A percentile compares a stretch with the other conserved stretches of the same genome.
These are phyloP conservation scores for Anethum foeniculum DNA, from an alignment of 140 eudicot genomes.

Conservation along the genomic window DNA sequence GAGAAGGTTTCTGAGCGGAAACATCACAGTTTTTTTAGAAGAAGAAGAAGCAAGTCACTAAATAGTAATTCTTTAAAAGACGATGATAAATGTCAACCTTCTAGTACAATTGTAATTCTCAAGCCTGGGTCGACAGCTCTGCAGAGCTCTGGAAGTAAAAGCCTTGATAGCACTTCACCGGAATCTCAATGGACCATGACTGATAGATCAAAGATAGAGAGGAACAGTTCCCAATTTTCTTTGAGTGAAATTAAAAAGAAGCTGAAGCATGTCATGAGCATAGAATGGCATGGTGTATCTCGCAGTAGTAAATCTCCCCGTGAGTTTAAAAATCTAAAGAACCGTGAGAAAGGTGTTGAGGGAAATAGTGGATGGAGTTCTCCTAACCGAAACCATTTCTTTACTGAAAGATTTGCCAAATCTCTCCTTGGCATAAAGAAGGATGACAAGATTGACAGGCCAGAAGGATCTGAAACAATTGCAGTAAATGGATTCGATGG, in stretches of 20 bases:
- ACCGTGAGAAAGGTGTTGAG: constrained; percentile 36
- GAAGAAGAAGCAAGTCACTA: constrained; percentile 65
- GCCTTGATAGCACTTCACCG: constrained; percentile 6
- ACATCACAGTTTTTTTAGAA: constrained; percentile 59
- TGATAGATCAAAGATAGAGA: constrained; percentile 26
- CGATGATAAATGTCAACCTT: constrained; percentile 25
- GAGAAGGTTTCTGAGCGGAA: constrained; percentile 36
- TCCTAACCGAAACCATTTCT: constrained; percentile 75
- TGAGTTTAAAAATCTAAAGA: constrained; percentile 16
- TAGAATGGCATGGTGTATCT: constrained; percentile 33
- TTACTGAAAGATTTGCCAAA: constrained; percentile 50
- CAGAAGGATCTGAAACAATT: constrained; percentile 25
- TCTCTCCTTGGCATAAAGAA: constrained; percentile 33
- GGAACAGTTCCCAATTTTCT: constrained; percentile 53
- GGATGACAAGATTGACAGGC: constrained; percentile 29
- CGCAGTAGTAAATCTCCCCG: constrained; percentile 20
- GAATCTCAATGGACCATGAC: constrained; percentile 18
- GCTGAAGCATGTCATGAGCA: constrained; percentile 64
- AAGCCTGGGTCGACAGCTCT: constrained; percentile 48
- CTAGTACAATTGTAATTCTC: constrained; percentile 62
- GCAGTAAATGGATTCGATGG: constrained; percentile 9
- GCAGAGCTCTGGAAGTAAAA: constrained; percentile 22
- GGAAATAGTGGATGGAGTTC: constrained; percentile 65
- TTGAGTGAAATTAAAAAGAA: constrained; percentile 61
- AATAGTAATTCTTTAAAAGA: constrained; percentile 35